Conservation (phyloP, 768 basidiomycete species). For the Leccinum imitatum region DNA sequence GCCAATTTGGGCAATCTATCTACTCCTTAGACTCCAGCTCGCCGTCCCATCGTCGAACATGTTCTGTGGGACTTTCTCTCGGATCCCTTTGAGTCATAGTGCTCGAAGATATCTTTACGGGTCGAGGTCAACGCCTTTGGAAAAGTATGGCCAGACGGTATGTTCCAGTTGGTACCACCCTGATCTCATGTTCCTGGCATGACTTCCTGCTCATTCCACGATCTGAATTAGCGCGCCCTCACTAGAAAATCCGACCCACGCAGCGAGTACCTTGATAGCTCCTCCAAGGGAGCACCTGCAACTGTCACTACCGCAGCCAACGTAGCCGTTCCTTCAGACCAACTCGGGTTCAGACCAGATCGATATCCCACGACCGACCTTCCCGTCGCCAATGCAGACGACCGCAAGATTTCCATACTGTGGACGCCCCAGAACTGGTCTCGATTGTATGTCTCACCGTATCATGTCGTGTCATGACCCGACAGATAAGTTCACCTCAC, state of each 20-base stretch:
- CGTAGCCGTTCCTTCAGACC: conserved; percentile 24
- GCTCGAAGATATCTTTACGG: not conserved
- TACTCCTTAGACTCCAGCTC: not conserved
- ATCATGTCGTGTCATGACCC: not conserved
- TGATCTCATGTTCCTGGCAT: not conserved
- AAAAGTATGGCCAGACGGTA: not conserved
- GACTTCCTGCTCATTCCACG: not conserved
- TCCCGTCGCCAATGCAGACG: conserved; percentile 56
- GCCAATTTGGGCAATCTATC: not conserved
- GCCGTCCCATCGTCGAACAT: not conserved
- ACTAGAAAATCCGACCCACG: not conserved
- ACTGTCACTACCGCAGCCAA: not conserved
- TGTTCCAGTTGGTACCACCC: not conserved
- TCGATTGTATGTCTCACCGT: conserved; percentile 58
- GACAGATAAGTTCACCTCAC: not conserved
- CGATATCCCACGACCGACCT: conserved; percentile 32
- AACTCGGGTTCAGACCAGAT: conserved; percentile 28
- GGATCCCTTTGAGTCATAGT: not conserved
- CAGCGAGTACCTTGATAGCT: not conserved
- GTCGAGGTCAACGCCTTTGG: not conserved
- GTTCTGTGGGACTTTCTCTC: not conserved
- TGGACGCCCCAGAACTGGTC: conserved; percentile 77
- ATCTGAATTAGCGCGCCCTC: conserved; percentile 1
- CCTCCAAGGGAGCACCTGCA: conserved; percentile 3
- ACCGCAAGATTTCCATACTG: conserved; percentile 61